Conservation (phyloP, 495 filamentous ascomycete species). For the Penicillium pulvis region DNA sequence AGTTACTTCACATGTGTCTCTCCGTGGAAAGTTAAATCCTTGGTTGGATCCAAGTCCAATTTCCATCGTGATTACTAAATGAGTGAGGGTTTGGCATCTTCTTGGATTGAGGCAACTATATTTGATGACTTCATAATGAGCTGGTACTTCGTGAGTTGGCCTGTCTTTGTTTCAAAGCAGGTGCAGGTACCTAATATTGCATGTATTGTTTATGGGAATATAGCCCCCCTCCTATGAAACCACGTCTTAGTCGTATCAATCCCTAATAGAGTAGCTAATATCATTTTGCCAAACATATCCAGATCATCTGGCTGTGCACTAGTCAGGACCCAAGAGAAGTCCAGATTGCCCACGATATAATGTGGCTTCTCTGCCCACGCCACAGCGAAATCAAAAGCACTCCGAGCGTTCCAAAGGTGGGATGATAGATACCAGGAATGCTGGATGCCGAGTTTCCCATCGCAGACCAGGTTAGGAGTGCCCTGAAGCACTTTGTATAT, state of each 20-base stretch:
- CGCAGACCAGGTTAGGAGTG: slow-evolving; percentile 27
- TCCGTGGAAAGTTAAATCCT: neutral
- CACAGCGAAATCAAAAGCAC: slow-evolving; percentile 46
- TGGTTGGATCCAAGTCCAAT: neutral
- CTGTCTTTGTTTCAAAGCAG: neutral
- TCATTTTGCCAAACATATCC: slow-evolving; percentile 49
- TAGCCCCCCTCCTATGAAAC: slow-evolving; percentile 37
- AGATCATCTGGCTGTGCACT: slow-evolving; percentile 45
- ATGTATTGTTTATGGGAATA: slow-evolving; percentile 21
- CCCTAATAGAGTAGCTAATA: slow-evolving; percentile 45
- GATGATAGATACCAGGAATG: slow-evolving; percentile 49
- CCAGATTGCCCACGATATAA: slow-evolving; percentile 42
- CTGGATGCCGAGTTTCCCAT: slow-evolving; percentile 34
- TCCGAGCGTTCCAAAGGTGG: slow-evolving; percentile 49
- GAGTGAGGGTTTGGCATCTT: too few relatives aligned
- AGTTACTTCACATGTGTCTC: neutral
- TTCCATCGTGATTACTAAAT: too few relatives aligned
- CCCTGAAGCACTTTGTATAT: slow-evolving; percentile 40
- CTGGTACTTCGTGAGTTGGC: neutral
- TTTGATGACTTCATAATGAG: neutral
- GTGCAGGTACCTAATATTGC: too few relatives aligned
- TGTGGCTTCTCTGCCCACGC: slow-evolving; percentile 51
- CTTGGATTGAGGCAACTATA: too few relatives aligned
- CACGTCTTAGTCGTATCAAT: slow-evolving; percentile 47
- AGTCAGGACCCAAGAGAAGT: slow-evolving; percentile 34